A percentile compares a stretch with the other conserved stretches of the same genome.
Evolutionary conservation across 495 filamentous ascomycete genomes (phyloP).

Genomic region (Penicillium alfredii): DNA sequence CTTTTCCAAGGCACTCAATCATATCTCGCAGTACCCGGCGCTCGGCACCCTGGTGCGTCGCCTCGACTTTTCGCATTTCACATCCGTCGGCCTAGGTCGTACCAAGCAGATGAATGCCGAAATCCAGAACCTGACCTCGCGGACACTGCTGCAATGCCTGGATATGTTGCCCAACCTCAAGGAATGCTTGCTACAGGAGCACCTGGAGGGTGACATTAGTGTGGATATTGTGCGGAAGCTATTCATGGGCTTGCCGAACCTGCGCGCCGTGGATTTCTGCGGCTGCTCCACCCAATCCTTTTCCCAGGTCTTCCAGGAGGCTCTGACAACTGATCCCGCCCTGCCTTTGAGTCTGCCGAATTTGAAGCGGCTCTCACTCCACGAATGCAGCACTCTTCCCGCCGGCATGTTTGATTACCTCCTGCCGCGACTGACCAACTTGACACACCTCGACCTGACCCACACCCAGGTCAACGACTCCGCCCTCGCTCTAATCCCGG

Average conservation of each 20-base stretch:
- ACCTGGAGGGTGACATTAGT: slow-evolving; percentile 73
- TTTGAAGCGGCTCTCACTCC: slow-evolving; percentile 66
- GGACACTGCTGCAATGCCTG: slow-evolving; percentile 69
- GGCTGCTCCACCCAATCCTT: slow-evolving; percentile 69
- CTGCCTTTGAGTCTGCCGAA: slow-evolving; percentile 47
- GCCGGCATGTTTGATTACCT: slow-evolving; percentile 63
- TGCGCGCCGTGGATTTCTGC: slow-evolving; percentile 73
- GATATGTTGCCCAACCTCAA: slow-evolving; percentile 69
- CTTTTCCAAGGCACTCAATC: slow-evolving; percentile 77
- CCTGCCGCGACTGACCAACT: slow-evolving; percentile 59
- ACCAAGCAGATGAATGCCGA: slow-evolving; percentile 74
- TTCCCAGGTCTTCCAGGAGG: slow-evolving; percentile 52
- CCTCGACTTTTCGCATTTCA: slow-evolving; percentile 85
- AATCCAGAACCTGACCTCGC: slow-evolving; percentile 74
- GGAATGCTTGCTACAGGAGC: slow-evolving; percentile 79
- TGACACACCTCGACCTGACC: slow-evolving; percentile 77
- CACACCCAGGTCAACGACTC: slow-evolving; percentile 72
- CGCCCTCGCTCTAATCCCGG: slow-evolving; percentile 65
- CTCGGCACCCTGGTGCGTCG: slow-evolving; percentile 75
- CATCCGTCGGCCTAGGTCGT: slow-evolving; percentile 71
- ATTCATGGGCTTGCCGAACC: slow-evolving; percentile 57
- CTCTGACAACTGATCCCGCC: slow-evolving; percentile 34
- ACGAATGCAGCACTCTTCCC: slow-evolving; percentile 74
- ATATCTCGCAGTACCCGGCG: slow-evolving; percentile 60
- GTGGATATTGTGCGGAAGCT: slow-evolving; percentile 64